A percentile compares a stretch with the other conserved stretches of the same genome.
Conservation (phyloP, 495 filamentous ascomycete species). For the Hypoxylon intermedium region DNA sequence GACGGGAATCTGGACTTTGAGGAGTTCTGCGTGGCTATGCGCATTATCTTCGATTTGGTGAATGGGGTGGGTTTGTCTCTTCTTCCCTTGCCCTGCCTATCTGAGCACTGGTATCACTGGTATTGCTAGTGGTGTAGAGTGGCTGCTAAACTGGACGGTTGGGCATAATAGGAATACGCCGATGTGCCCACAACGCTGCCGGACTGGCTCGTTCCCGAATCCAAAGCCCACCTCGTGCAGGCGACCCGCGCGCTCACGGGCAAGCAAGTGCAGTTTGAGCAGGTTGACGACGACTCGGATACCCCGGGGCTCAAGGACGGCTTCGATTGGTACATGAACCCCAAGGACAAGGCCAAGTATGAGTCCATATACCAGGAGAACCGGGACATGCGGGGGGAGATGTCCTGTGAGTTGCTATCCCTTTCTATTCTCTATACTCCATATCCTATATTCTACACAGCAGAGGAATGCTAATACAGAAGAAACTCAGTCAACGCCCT, state of each 20-base stretch:
- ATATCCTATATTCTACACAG: conserved; percentile 1
- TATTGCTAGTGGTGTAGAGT: neutral
- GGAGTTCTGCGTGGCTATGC: conserved; percentile 99
- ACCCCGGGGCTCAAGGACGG: conserved; percentile 86
- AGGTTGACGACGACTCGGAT: conserved; percentile 76
- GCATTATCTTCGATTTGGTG: conserved; percentile 93
- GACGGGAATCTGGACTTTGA: conserved; percentile 98
- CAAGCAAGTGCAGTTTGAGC: conserved; percentile 79
- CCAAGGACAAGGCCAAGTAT: conserved; percentile 87
- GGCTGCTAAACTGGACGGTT: conserved; percentile 18
- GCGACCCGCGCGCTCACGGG: conserved; percentile 82
- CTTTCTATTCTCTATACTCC: too few species aligned
- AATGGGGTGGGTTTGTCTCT: conserved; percentile 75
- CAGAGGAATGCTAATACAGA: conserved; percentile 11
- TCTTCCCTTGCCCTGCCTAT: neutral
- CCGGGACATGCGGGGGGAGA: conserved; percentile 81
- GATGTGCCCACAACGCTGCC: conserved; percentile 84
- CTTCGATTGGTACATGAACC: conserved; percentile 99
- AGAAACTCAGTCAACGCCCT: conserved; percentile 72
- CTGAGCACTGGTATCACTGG: neutral
- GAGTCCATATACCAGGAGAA: conserved; percentile 94
- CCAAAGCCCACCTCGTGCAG: conserved; percentile 93
- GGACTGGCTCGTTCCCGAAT: conserved; percentile 96
- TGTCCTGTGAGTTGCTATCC: conserved; percentile 82
- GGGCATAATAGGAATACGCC: conserved; percentile 72